Conservation (phyloP, 2,329 filamentous ascomycete species). For the Exophiala sideris region DNA sequence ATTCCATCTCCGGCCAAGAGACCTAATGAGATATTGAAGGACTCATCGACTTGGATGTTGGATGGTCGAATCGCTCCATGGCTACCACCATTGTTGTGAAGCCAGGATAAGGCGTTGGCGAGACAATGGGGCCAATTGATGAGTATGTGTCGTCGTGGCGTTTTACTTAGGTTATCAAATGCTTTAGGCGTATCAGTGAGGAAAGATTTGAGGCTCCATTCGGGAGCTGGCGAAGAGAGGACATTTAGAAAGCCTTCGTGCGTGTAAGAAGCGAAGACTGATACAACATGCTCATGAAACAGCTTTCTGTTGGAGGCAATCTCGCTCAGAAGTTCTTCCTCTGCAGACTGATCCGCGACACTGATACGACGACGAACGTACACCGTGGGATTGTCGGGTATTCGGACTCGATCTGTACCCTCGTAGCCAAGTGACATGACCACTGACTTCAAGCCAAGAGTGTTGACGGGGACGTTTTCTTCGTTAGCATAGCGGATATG, state of each 20-base stretch:
- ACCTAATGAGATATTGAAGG: constrained; percentile 56
- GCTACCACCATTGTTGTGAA: constrained; percentile 54
- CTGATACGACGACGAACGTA: constrained; percentile 39
- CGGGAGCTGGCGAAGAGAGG: constrained; percentile 41
- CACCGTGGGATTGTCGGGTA: constrained; percentile 32
- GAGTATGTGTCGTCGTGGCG: constrained; percentile 40
- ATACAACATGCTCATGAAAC: constrained; percentile 44
- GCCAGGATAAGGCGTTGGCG: constrained; percentile 53
- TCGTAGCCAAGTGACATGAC: constrained; percentile 36
- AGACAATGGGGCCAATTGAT: constrained; percentile 51
- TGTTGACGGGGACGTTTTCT: constrained; percentile 59
- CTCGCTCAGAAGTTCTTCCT: constrained; percentile 40
- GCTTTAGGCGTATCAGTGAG: constrained; percentile 40
- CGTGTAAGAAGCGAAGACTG: constrained; percentile 44
- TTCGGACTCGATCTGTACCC: constrained; percentile 40
- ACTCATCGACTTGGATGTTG: constrained; percentile 57
- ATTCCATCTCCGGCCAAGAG: constrained; percentile 56
- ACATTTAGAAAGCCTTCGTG: constrained; percentile 42
- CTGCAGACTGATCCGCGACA: constrained; percentile 38
- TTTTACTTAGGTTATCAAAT: constrained; percentile 43
- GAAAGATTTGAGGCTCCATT: constrained; percentile 42
- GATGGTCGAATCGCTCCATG: constrained; percentile 59
- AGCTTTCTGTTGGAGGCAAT: constrained; percentile 38
- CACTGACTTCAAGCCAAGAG: constrained; percentile 46
- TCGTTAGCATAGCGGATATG: constrained; percentile 59